A percentile compares a stretch with the other conserved stretches of the same genome.
Conservation (phyloP, 2,329 filamentous ascomycete species). For the Trichoderma afroharzianum region DNA sequence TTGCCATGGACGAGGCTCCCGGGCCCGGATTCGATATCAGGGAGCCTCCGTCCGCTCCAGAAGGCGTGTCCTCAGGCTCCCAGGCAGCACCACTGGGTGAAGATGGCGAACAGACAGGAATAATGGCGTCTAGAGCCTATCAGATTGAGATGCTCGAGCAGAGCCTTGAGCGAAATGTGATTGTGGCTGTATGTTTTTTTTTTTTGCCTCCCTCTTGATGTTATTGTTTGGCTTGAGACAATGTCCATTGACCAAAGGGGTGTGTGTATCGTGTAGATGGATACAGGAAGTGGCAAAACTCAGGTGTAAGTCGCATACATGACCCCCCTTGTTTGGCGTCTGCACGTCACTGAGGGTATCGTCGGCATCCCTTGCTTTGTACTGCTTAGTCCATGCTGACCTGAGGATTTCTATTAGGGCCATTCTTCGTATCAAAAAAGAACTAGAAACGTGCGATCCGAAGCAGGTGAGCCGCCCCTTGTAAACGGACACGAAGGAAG, state of each 20-base stretch:
- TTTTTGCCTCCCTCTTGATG: conserved; percentile 13
- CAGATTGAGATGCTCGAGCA: conserved; percentile 73
- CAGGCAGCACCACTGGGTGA: neutral
- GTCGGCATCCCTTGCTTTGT: neutral
- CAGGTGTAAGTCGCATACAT: conserved; percentile 58
- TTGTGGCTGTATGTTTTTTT: conserved; percentile 61
- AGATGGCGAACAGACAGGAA: conserved; percentile 18
- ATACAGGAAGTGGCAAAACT: conserved; percentile 76
- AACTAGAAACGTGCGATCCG: conserved; percentile 52
- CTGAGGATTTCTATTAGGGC: conserved; percentile 47
- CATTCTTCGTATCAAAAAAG: conserved; percentile 61
- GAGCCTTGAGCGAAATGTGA: conserved; percentile 65
- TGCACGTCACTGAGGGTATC: neutral
- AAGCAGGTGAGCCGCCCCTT: conserved; percentile 48
- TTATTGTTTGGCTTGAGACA: neutral
- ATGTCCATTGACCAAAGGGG: conserved; percentile 2
- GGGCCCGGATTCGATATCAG: neutral
- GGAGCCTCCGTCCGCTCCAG: conserved; percentile 8
- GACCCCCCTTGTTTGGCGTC: neutral
- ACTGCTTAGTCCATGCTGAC: neutral
- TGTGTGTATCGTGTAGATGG: conserved; percentile 56
- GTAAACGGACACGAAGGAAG: neutral
- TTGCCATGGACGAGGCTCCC: neutral
- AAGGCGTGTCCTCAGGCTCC: conserved; percentile 1
- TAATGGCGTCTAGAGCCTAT: conserved; percentile 56